A percentile compares a stretch with the other conserved stretches of the same genome.
These are phyloP conservation scores for Syncephalastrum sp. DNA, from an alignment of 371 early-diverging fungal genomes.

Conservation along the genomic window DNA sequence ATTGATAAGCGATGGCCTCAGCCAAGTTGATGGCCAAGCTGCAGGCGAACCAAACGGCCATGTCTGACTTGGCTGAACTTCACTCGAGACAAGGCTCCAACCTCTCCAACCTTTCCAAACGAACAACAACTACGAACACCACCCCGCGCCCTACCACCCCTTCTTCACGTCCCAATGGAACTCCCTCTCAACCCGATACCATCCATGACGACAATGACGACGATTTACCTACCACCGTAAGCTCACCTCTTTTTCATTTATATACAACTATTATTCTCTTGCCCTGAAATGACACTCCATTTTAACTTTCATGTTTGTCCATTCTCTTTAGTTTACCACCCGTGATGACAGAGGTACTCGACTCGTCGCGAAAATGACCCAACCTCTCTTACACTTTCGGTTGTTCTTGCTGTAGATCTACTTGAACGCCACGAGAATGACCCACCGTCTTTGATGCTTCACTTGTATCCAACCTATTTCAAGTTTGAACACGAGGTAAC, in stretches of 20 bases:
- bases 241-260: background rate
- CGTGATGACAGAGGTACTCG: too few species aligned
- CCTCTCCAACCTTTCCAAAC: conserved; percentile 16
- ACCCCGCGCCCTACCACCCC: too few species aligned
- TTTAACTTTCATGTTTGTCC: too few species aligned
- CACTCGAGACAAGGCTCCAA: conserved; percentile 44
- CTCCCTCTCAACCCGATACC: too few species aligned
- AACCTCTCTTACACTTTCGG: background rate
- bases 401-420: conserved; percentile 26
- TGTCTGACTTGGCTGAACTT: conserved; percentile 41
- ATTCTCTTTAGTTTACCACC: too few species aligned
- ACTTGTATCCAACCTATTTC: conserved; percentile 62
- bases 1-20: conserved; percentile 32
- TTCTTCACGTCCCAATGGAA: too few species aligned
- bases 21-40: conserved; percentile 44
- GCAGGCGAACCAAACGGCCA: conserved; percentile 37
- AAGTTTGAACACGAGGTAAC: conserved; percentile 64
- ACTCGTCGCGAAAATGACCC: background rate
- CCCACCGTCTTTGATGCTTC: conserved; percentile 55
- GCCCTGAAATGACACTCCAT: too few species aligned
- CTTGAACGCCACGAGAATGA: conserved; percentile 40
- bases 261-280: background rate
- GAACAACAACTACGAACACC: too few species aligned
- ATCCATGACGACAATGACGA: too few species aligned
- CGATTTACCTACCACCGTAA: background rate